Evolutionary conservation across 345 rosid species (phyloP).

Genomic region (Xanthoceras sorbifolium): DNA sequence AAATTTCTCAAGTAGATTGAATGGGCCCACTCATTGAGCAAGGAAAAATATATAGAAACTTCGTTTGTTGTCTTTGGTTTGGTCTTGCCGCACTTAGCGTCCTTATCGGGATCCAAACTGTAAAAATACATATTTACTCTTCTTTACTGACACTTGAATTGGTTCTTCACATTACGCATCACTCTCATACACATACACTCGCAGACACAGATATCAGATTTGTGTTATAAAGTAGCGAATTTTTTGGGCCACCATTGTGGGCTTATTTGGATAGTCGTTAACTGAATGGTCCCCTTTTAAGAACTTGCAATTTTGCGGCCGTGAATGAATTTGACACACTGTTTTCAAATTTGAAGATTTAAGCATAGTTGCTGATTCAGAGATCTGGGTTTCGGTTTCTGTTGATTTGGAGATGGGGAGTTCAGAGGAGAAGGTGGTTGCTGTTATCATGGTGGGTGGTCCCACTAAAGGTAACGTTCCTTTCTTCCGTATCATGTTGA

Average conservation of each 20-base stretch:
- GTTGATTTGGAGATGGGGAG: conserved; percentile 50
- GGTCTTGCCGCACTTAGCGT: not conserved
- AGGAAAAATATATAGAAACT: not conserved
- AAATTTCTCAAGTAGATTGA: not conserved
- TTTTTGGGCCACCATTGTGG: not conserved
- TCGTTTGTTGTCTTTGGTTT: conserved; percentile 5
- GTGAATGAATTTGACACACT: not conserved
- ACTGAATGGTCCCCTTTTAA: not conserved
- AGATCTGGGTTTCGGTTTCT: conserved; percentile 43
- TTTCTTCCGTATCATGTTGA: not conserved
- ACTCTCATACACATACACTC: not conserved
- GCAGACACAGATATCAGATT: not conserved
- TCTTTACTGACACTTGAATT: not conserved
- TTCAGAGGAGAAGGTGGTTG: conserved; percentile 80
- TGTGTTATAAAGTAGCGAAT: not conserved
- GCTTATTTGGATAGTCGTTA: not conserved
- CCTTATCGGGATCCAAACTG: conserved; percentile 12
- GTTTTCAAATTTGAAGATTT: conserved; percentile 1
- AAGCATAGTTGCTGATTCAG: conserved; percentile 12
- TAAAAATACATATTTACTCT: not conserved
- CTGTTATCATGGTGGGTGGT: conserved; percentile 99
- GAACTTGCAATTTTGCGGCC: not conserved
- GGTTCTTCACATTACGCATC: not conserved
- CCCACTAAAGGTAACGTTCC: conserved; percentile 83
- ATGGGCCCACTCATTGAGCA: not conserved